Percentiles rank a stretch among this genome's conserved stretches.
Evolutionary conservation across 305 asterid genomes (phyloP).

Genomic region (Fraxinus albicans): DNA sequence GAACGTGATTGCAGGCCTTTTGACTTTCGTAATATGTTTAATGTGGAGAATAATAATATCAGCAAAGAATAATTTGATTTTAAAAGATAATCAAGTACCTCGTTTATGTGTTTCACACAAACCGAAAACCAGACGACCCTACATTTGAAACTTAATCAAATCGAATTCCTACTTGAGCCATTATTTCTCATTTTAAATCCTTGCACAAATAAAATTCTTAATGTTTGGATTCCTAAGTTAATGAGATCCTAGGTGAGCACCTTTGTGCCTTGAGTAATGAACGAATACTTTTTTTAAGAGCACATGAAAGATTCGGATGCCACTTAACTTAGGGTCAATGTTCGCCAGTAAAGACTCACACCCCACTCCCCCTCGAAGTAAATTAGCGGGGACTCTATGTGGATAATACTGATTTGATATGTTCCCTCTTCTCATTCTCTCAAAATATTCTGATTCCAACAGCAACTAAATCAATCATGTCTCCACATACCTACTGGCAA

Average conservation of each 20-base stretch:
- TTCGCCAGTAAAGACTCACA: not conserved
- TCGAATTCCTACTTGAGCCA: not conserved
- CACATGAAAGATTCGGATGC: not conserved
- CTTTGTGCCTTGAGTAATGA: not conserved
- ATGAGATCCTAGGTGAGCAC: not conserved
- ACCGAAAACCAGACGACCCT: too few relatives aligned
- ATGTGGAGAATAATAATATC: slow-evolving; percentile 3
- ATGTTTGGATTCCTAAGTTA: not conserved
- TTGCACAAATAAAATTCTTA: too few relatives aligned
- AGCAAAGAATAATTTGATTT: slow-evolving; percentile 17
- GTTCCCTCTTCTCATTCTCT: not conserved
- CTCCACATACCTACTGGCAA: not conserved
- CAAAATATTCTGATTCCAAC: not conserved
- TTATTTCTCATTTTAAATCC: not conserved
- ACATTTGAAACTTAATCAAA: not conserved
- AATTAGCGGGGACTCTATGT: too few relatives aligned
- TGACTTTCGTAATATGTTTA: not conserved
- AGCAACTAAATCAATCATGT: not conserved
- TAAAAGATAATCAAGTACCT: not conserved
- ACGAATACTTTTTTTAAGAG: not conserved
- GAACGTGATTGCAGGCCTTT: not conserved
- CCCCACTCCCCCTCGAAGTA: not conserved
- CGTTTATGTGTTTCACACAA: too few relatives aligned
- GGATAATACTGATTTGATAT: too few relatives aligned
- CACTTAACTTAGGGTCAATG: not conserved